Conservation (phyloP, 768 basidiomycete species). For the Fistulinella prunicolor region DNA sequence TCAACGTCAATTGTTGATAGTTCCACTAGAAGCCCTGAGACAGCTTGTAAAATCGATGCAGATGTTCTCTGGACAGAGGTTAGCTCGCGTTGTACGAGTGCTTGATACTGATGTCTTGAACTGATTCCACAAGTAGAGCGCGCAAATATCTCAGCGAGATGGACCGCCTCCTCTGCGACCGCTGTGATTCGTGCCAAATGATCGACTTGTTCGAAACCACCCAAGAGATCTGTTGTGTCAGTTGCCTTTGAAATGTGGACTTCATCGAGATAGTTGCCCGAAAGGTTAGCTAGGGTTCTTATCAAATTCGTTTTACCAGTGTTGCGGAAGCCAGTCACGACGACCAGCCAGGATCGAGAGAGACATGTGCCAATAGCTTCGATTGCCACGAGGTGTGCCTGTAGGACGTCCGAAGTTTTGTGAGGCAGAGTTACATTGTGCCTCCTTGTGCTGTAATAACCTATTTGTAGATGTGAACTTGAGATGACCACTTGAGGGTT, state of each 20-base stretch:
- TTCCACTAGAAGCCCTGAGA: slow-evolving; percentile 29
- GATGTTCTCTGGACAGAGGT: slow-evolving; percentile 13
- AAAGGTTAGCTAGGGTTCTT: slow-evolving; percentile 62
- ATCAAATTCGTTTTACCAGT: slow-evolving; percentile 82
- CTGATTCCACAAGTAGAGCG: slow-evolving; percentile 32
- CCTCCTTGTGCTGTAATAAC: slow-evolving; percentile 49
- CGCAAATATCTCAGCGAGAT: slow-evolving; percentile 36
- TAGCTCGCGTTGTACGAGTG: slow-evolving; percentile 16
- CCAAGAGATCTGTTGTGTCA: slow-evolving; percentile 91
- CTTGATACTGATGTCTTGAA: slow-evolving; percentile 14
- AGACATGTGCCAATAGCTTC: slow-evolving; percentile 77
- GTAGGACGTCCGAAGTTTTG: slow-evolving; percentile 52
- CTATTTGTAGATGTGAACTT: slow-evolving; percentile 56
- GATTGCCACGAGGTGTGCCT: slow-evolving; percentile 59
- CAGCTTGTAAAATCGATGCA: slow-evolving; percentile 23
- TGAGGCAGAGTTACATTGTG: slow-evolving; percentile 27
- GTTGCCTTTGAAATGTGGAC: slow-evolving; percentile 81
- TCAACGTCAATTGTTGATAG: slow-evolving; percentile 16
- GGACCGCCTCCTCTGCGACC: slow-evolving; percentile 40
- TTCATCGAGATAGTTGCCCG: slow-evolving; percentile 68
- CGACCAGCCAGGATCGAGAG: slow-evolving; percentile 81
- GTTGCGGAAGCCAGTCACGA: slow-evolving; percentile 71
- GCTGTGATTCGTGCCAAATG: slow-evolving; percentile 35
- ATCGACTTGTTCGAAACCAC: slow-evolving; percentile 93
- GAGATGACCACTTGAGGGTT: slow-evolving; percentile 38